phyloP scores from a whole-genome alignment of 768 basidiomycete species.

The Suillus weaverae region DNA sequence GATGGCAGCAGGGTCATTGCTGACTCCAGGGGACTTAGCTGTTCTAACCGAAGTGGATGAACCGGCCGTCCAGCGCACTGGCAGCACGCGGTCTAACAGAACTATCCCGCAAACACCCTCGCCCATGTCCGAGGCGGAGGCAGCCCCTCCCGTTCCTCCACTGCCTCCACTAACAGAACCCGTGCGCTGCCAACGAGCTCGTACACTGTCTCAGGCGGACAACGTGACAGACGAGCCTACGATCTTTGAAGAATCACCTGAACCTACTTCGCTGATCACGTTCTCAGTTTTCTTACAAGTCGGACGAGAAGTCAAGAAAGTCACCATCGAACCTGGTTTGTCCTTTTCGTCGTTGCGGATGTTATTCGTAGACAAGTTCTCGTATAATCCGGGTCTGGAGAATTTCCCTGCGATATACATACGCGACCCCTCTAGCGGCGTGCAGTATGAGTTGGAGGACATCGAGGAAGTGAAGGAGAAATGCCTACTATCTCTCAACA shows the following conservation, averaged over 20 bases:
- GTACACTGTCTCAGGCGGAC: slow-evolving; percentile 10
- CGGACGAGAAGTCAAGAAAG: slow-evolving; percentile 89
- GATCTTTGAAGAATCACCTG: slow-evolving; percentile 19
- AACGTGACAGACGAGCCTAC: slow-evolving; percentile 15
- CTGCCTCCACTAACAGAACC: slow-evolving; percentile 50
- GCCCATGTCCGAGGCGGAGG: slow-evolving; percentile 18
- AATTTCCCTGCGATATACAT: slow-evolving; percentile 97
- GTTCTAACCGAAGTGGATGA: slow-evolving; percentile 78
- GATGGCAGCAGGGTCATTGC: slow-evolving; percentile 57
- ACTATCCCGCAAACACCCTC: slow-evolving; percentile 40
- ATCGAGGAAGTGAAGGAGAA: slow-evolving; percentile 89
- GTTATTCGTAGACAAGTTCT: slow-evolving; percentile 92
- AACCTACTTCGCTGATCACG: slow-evolving; percentile 21
- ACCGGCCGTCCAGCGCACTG: slow-evolving; percentile 23
- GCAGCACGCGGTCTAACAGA: slow-evolving; percentile 7
- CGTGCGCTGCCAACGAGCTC: slow-evolving; percentile 12
- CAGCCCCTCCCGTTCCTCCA: slow-evolving; percentile 44
- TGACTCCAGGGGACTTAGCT: slow-evolving; percentile 71
- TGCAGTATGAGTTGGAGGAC: slow-evolving; percentile 95
- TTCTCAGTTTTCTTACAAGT: slow-evolving; percentile 86
- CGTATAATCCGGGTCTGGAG: slow-evolving; percentile 89
- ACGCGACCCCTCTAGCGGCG: slow-evolving; percentile 86
- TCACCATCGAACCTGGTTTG: slow-evolving; percentile 64
- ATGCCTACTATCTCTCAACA: slow-evolving; percentile 87
- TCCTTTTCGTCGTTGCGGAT: slow-evolving; percentile 77